Percentiles rank a stretch among this genome's conserved stretches.
phyloP scores from a whole-genome alignment of 2,329 filamentous ascomycete genomes.

The Arthrobotrys pseudoclavata region DNA sequence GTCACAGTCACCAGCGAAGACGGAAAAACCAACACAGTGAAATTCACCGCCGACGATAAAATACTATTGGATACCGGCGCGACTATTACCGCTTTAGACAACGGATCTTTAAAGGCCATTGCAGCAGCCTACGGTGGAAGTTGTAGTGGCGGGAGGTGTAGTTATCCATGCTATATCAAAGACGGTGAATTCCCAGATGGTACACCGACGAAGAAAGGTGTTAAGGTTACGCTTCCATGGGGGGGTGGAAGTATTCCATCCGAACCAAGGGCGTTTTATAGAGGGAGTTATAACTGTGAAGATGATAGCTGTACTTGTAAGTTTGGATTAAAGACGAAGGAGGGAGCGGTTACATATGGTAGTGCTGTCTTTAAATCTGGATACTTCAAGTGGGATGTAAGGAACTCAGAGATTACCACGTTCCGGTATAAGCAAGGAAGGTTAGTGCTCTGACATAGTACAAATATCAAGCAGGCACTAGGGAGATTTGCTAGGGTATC shows the following conservation, averaged over 20 bases:
- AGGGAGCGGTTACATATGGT: slow-evolving; percentile 3
- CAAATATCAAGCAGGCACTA: not conserved
- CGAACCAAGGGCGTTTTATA: slow-evolving; percentile 18
- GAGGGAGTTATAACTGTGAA: slow-evolving; percentile 17
- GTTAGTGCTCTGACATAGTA: not conserved
- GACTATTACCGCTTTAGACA: slow-evolving; percentile 12
- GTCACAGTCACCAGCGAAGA: slow-evolving; percentile 4
- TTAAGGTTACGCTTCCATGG: slow-evolving; percentile 24
- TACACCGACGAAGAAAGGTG: slow-evolving; percentile 8
- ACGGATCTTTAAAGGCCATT: slow-evolving; percentile 2
- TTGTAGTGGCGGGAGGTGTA: slow-evolving; percentile 17
- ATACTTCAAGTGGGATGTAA: slow-evolving; percentile 45
- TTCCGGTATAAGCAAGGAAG: slow-evolving; percentile 26
- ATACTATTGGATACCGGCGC: slow-evolving; percentile 27
- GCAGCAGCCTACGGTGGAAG: slow-evolving; percentile 10
- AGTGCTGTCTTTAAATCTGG: slow-evolving; percentile 33
- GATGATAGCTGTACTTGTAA: slow-evolving; percentile 18
- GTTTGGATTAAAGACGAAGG: slow-evolving; percentile 31
- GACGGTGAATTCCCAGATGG: slow-evolving; percentile 2
- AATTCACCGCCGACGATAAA: not conserved
- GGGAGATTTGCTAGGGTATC: not conserved
- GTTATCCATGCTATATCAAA: slow-evolving; percentile 29
- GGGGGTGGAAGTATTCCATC: not conserved
- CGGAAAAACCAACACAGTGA: not conserved
- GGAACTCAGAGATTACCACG: slow-evolving; percentile 26